Evolutionary conservation across 495 filamentous ascomycete genomes (phyloP), one percentile per base, ranked within the genome.

Genomic region (Paragyromitra xinjiangensis): DNA sequence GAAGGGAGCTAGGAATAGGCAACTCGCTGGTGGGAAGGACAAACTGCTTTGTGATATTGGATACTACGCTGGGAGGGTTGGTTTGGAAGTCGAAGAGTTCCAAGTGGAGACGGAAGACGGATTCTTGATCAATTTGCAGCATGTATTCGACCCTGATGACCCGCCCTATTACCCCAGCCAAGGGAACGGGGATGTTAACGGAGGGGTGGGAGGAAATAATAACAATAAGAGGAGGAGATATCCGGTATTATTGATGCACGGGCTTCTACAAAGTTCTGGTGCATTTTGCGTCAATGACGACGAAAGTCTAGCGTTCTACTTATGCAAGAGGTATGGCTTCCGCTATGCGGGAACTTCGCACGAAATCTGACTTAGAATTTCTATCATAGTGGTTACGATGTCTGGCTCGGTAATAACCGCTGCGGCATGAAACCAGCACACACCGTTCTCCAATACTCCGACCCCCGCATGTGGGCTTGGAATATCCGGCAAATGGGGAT

Each of bases 401-500:
- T 98, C 64, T 98, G 94, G 94, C 87, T 98, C 4, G 95, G 95
- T 6, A 97, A 97, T 83, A 97, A 97, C 81, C 90, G 95, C 26
- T 98, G 95, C 82, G 95, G 94, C 12, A 92, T 95, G 82, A 81
- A 87, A 0, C 94, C 95, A 2, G 86, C 89, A 74, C 95, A 98
- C 79, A 88, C 87, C 0, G 85, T 90, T 12, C 86, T 98, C 56
- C 85, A 86, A 1, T 88, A 91, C 72, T 85, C 85, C 19, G 95
- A 98, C 80, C 95, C 95, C 6, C 89, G 94, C 22, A 97, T 98
- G 94, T 98, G 95, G 95, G 88, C 91, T 11, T 98, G 95, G 95
- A 97, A 97, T 80, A 96, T 98, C 69, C 89, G 92, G 0, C 93
- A 97, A 84, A 95, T 98, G 90, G 95, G 95, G 14, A 90, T 93